phyloP scores from a whole-genome alignment of 192 early-diverging fungal genomes.

The Coemansia sp. region DNA sequence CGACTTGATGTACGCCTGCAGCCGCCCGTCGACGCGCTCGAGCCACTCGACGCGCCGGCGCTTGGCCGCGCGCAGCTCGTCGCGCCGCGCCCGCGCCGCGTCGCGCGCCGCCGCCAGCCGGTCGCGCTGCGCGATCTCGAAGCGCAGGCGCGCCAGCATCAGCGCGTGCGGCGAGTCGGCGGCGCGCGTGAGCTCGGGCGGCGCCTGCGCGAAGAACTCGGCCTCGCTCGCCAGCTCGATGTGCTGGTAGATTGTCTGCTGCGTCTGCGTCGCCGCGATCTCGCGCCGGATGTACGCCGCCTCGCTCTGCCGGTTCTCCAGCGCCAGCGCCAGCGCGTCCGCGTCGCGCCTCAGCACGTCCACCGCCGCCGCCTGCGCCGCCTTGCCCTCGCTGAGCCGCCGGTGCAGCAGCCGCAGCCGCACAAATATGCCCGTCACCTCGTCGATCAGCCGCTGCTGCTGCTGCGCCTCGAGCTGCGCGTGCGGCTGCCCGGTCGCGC shows the following conservation, averaged over 20 bases:
- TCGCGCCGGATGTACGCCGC: conserved; percentile 34
- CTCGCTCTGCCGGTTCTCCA: conserved; percentile 38
- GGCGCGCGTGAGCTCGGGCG: conserved; percentile 23
- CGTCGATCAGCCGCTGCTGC: conserved; percentile 16
- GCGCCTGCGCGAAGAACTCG: conserved; percentile 29
- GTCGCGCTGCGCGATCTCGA: conserved; percentile 43
- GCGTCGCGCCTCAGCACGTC: conserved; percentile 28
- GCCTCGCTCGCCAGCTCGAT: conserved; percentile 35
- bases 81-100: conserved; percentile 18
- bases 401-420: conserved; percentile 36
- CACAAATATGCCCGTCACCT: conserved; percentile 31
- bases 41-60: conserved; percentile 39
- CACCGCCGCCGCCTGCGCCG: conserved; percentile 14
- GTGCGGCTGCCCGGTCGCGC: conserved; percentile 3
- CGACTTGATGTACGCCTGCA: conserved; percentile 38
- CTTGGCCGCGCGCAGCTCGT: conserved; percentile 33
- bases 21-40: conserved; percentile 35
- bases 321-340: conserved; percentile 27
- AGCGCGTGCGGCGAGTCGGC: conserved; percentile 37
- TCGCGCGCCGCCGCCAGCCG: conserved; percentile 17
- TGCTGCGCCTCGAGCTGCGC: background rate
- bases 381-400: conserved; percentile 31
- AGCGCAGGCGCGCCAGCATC: conserved; percentile 46
- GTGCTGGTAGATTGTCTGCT: conserved; percentile 49
- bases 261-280: conserved; percentile 32